Evolutionary conservation across 176 grass and related monocot genomes (phyloP).

Genomic region (Zea mays): Zm-B73-REFERENCE-NAM-5.0 NC_050104.1:113019001-113019500

Average conservation of each 20-base stretch:
- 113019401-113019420: neutral
- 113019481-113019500: neutral
- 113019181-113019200: neutral
- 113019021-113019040: neutral
- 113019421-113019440: constrained; percentile 34
- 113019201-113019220: constrained; percentile 40
- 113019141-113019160: neutral
- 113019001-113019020: neutral
- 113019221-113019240: neutral
- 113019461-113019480: neutral
- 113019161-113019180: constrained; percentile 23
- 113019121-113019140: neutral
- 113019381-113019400: neutral
- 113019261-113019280: neutral
- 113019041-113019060: constrained; percentile 14
- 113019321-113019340: neutral
- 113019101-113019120: neutral
- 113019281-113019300: neutral
- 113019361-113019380: constrained; percentile 34
- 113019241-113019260: constrained; percentile 18
- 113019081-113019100: neutral
- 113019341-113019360: neutral
- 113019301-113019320: no score
- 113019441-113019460: neutral
- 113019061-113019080: constrained; percentile 24